Conservation (phyloP, 2,329 filamentous ascomycete genomes). For the Scorias spongiosa region DNA sequence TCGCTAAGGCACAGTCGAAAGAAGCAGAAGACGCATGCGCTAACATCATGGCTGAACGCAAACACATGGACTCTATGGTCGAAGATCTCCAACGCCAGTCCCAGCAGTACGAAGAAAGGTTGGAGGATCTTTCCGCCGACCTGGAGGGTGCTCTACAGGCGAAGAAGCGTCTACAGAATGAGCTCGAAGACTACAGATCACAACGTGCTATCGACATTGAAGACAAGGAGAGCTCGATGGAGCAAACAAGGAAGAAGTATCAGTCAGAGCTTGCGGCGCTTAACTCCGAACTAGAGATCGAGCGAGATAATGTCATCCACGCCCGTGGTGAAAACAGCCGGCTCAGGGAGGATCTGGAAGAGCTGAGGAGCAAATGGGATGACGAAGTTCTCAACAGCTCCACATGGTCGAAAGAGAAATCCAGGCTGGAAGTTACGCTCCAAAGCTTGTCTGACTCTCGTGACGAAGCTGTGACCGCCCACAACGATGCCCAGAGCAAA, state of each 20-base stretch:
- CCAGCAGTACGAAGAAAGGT: constrained; percentile 75
- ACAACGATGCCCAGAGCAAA: constrained; percentile 89
- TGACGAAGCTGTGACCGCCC: constrained; percentile 81
- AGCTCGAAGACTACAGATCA: constrained; percentile 92
- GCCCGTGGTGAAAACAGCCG: constrained; percentile 70
- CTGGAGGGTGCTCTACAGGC: constrained; percentile 71
- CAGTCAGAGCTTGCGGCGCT: constrained; percentile 81
- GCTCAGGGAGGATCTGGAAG: constrained; percentile 89
- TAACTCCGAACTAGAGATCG: constrained; percentile 82
- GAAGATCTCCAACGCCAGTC: constrained; percentile 84
- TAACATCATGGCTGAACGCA: constrained; percentile 77
- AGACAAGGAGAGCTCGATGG: constrained; percentile 89
- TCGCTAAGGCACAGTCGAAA: constrained; percentile 74
- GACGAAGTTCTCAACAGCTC: constrained; percentile 95
- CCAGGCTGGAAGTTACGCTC: constrained; percentile 75
- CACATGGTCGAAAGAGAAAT: constrained; percentile 96
- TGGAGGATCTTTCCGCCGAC: constrained; percentile 85
- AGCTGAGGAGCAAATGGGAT: constrained; percentile 91
- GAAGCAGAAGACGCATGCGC: constrained; percentile 88
- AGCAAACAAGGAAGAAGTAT: constrained; percentile 96
- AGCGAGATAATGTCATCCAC: constrained; percentile 79
- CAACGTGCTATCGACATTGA: constrained; percentile 93
- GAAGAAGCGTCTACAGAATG: constrained; percentile 89
- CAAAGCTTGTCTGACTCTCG: constrained; percentile 80
- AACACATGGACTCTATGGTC: constrained; percentile 73